Conservation (phyloP, 306 rosid genomes). For the Sphenostylis stenocarpa region DNA sequence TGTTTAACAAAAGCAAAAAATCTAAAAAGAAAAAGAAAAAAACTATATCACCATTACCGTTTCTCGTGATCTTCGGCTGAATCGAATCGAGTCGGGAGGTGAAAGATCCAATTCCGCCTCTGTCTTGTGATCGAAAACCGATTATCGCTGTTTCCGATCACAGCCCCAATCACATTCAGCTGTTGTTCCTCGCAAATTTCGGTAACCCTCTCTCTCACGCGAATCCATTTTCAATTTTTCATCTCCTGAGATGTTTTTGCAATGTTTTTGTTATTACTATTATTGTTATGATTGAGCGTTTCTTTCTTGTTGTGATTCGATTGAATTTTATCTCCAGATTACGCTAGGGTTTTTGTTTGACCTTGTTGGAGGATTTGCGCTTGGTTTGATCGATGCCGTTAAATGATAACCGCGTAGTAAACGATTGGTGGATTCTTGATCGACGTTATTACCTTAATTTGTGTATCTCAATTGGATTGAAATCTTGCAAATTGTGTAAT, state of each 20-base stretch:
- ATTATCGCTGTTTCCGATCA: neutral
- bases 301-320: neutral
- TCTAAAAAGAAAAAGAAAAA: neutral
- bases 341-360: slow-evolving; percentile 11
- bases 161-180: slow-evolving; percentile 16
- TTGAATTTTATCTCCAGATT: neutral
- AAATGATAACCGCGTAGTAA: neutral
- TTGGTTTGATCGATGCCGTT: neutral
- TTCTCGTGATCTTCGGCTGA: slow-evolving; percentile 30
- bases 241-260: neutral
- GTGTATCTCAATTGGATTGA: neutral
- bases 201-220: slow-evolving; percentile 19
- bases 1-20: neutral
- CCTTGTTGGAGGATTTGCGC: slow-evolving; percentile 3
- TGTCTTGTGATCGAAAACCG: slow-evolving; percentile 1
- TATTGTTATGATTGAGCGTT: neutral
- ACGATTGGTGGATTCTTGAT: neutral
- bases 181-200: slow-evolving; percentile 27
- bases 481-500: slow-evolving; percentile 23
- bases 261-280: neutral
- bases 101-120: slow-evolving; percentile 17
- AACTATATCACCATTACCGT: slow-evolving; percentile 18
- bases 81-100: slow-evolving; percentile 28
- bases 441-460: slow-evolving; percentile 5
- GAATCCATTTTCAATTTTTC: slow-evolving; percentile 7